A percentile compares a stretch with the other conserved stretches of the same genome.
Evolutionary conservation across 164 flowering plant genomes (phyloP).

Genomic region (Umbilicus rupestris): DNA sequence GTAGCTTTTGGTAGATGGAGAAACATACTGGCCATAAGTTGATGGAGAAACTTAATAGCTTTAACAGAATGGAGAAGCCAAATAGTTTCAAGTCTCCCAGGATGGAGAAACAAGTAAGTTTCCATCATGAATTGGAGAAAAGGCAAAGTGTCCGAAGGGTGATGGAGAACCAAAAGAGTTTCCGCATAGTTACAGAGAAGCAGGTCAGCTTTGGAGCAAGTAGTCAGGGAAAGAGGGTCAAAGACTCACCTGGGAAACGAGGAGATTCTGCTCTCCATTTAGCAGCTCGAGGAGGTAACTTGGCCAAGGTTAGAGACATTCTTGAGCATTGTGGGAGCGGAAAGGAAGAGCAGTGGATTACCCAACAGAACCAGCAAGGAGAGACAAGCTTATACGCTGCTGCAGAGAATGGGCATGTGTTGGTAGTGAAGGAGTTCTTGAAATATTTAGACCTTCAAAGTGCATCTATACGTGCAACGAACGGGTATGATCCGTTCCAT

Average conservation of each 20-base stretch:
- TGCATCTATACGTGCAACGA: constrained; percentile 56
- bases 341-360: constrained; percentile 30
- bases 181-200: constrained; percentile 43
- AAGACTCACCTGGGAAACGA: constrained; percentile 75
- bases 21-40: not conserved
- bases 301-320: constrained; percentile 46
- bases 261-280: constrained; percentile 73
- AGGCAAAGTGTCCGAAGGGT: constrained; percentile 20
- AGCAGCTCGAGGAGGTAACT: constrained; percentile 69
- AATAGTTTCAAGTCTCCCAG: not conserved
- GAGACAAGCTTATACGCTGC: constrained; percentile 81
- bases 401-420: constrained; percentile 71
- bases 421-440: constrained; percentile 54
- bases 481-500: constrained; percentile 81
- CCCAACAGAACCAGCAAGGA: constrained; percentile 57
- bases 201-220: constrained; percentile 47
- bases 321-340: constrained; percentile 30
- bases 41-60: not conserved
- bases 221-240: constrained; percentile 47
- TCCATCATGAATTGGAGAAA: constrained; percentile 21
- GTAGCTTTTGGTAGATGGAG: not conserved
- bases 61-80: constrained; percentile 1
- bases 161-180: constrained; percentile 48
- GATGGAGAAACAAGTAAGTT: constrained; percentile 12
- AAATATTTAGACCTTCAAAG: constrained; percentile 50